A percentile compares a stretch with the other conserved stretches of the same genome.
Evolutionary conservation across 1,139 yeast genomes (phyloP).

Genomic region (Yamadazyma blattariae): DNA sequence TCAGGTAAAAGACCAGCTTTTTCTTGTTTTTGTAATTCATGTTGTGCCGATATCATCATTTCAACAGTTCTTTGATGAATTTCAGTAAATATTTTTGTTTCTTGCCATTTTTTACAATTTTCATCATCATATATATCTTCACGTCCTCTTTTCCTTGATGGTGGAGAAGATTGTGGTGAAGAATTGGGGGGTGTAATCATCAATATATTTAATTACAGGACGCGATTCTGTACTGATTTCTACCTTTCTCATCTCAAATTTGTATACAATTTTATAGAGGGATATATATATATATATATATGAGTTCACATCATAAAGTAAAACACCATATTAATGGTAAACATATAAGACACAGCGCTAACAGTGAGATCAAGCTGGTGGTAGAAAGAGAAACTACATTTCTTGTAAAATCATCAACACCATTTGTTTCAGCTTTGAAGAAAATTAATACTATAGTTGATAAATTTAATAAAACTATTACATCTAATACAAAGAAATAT

Average conservation of each 20-base stretch:
- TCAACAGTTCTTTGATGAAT: conserved; percentile 28
- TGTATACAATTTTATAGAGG: no score
- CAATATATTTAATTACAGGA: no score
- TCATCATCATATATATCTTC: conserved; percentile 7
- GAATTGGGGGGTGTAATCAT: conserved; percentile 6
- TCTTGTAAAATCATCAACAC: conserved; percentile 56
- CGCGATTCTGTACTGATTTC: neutral
- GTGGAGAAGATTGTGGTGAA: conserved; percentile 8
- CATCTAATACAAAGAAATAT: conserved; percentile 27
- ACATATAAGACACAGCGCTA: conserved; percentile 48
- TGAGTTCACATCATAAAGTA: conserved; percentile 3
- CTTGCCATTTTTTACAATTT: conserved; percentile 22
- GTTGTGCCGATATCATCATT: conserved; percentile 28
- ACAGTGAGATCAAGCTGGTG: conserved; percentile 24
- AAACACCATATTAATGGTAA: conserved; percentile 19
- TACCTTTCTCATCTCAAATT: no score
- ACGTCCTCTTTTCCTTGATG: conserved; percentile 8
- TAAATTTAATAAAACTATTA: conserved; percentile 28
- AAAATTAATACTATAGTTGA: conserved; percentile 47
- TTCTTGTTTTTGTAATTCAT: conserved; percentile 12
- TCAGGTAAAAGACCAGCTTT: conserved; percentile 30
- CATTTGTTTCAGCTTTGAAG: conserved; percentile 62
- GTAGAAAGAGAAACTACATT: conserved; percentile 47
- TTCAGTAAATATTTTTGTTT: conserved; percentile 26
- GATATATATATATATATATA: no score